Evolutionary conservation across 768 basidiomycete species (phyloP), one percentile per base, ranked within the genome.

Genomic region (Pleurotus platypus): DNA sequence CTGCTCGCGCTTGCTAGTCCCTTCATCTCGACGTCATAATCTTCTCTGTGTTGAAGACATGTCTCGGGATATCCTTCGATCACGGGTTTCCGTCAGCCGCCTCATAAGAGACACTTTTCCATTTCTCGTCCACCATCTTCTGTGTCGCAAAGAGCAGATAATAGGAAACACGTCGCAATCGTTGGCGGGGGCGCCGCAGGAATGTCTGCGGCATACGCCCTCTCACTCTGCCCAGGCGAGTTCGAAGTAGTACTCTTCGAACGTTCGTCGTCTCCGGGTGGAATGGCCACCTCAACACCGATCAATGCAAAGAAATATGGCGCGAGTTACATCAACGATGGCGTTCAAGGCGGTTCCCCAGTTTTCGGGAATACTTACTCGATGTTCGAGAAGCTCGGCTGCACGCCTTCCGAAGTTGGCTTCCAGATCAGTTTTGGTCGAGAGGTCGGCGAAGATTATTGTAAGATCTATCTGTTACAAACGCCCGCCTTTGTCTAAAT

Each of bases 341-440:
- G 69, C 11, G 68, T 71, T 0, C 70, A 71, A 58, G 70, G 70
- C 49, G 69, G 68, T 3, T 69, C 65, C 46, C 69, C 66, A 7
- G 64, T 67, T 12, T 72, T 69, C 58, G 58, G 69, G 42, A 69
- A 69, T 53, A 69, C 70, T 1, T 70, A 67, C 46, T 67, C 69
- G 9, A 61, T 70, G 49, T 69, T 72, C 26, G 64, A 72, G n/a
- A 63, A 49, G n/a, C 61, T 69, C 8, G 69, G 68, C 6, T 69
- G 69, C 59, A 61, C 57, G 43, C 63, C 66, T 4, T 62, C 66
- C 39, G 66, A 67, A 45, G 65, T 72, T 16, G 68, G 61, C n/a
- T 68, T 70, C 63, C 70, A 70, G 57, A 68, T 70, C 24, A 69
- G 69, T 54, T 68, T 72, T 56, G 69, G 68, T 13, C 62, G 61